Base-by-base conservation (phyloP, 1,284 basidiomycete species). In the Moniliophthora roreri region DNA sequence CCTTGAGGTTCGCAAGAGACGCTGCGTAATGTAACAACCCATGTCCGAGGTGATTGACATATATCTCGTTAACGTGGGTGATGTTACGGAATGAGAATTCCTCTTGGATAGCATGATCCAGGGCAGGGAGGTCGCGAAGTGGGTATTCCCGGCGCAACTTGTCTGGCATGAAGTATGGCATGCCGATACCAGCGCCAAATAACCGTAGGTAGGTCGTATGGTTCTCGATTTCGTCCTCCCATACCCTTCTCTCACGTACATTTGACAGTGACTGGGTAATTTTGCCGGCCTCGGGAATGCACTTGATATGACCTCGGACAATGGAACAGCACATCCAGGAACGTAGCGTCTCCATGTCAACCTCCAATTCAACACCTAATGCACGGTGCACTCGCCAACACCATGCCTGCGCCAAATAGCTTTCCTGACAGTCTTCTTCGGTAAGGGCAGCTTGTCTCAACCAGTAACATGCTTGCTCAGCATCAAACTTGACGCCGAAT, bases 311-410 rank as follows among this genome's bases (percentile, higher is more conserved):
- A 3, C 49, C 53, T 20, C 39, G 36, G 8, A 48, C 11, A 18
- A 55, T 48, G 5, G 54, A 20, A 24, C 21, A 34, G 18, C 20
- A 13, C 20, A 55, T 48, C 54, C 54, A 51, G 13, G 47, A 20
- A 13, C 34, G 35, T 13, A 48, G n/a, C 5, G n/a, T 41, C 18
- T 39, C 36, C 5, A 18, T 11, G 10, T 38, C 21, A 4, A 52
- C 38, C 24, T 52, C 54, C 15, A 48, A 23, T 9, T 11, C 13
- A 10, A 55, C 54, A 3, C 40, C 23, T 1, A 51, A 38, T 5
- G 54, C 50, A 3, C 26, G n/a, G 32, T 55, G 54, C 16, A 55
- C 37, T 11, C 53, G 49, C 53, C 49, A 55, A 37, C 45, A 48
- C 54, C 54, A 51, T n/a, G 50, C 54, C 20, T 42, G 41, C n/a